Evolutionary conservation across 768 basidiomycete species (phyloP).

Genomic region (Strobilomyces dryophilus): DNA sequence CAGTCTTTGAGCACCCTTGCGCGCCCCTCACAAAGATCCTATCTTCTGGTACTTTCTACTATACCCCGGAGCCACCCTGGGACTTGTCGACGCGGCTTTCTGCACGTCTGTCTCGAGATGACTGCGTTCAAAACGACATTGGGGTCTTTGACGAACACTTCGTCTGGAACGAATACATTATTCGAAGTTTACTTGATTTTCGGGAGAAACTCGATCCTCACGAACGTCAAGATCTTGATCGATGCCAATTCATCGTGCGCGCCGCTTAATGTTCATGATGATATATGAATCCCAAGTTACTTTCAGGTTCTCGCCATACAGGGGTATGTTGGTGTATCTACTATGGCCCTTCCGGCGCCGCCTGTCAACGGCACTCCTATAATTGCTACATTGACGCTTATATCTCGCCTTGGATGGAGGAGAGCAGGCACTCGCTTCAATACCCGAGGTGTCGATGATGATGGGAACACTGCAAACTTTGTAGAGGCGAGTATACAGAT

Average conservation of each 20-base stretch:
- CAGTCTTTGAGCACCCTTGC: conserved; percentile 88
- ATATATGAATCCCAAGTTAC: conserved; percentile 4
- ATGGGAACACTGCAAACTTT: conserved; percentile 93
- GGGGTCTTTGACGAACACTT: conserved; percentile 79
- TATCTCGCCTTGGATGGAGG: conserved; percentile 90
- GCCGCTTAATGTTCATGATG: conserved; percentile 8
- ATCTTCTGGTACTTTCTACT: conserved; percentile 91
- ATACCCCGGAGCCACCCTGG: conserved; percentile 78
- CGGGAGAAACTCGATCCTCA: conserved; percentile 67
- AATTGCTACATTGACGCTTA: conserved; percentile 72
- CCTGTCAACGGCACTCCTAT: conserved; percentile 70
- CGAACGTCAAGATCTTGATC: conserved; percentile 74
- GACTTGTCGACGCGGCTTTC: conserved; percentile 84
- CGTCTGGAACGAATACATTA: conserved; percentile 93
- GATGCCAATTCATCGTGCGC: conserved; percentile 80
- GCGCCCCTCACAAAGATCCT: conserved; percentile 85
- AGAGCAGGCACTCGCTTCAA: conserved; percentile 97
- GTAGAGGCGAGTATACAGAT: conserved; percentile 64
- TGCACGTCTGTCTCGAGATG: conserved; percentile 57
- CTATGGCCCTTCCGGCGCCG: conserved; percentile 71
- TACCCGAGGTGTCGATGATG: conserved; percentile 93
- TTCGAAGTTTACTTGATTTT: conserved; percentile 85
- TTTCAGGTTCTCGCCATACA: conserved; percentile 83
- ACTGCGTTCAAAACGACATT: conserved; percentile 41
- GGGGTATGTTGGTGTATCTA: conserved; percentile 85